These are phyloP conservation scores for Triticum timopheevii DNA, from an alignment of 176 grass and related monocot genomes.

Conservation along the genomic window DNA sequence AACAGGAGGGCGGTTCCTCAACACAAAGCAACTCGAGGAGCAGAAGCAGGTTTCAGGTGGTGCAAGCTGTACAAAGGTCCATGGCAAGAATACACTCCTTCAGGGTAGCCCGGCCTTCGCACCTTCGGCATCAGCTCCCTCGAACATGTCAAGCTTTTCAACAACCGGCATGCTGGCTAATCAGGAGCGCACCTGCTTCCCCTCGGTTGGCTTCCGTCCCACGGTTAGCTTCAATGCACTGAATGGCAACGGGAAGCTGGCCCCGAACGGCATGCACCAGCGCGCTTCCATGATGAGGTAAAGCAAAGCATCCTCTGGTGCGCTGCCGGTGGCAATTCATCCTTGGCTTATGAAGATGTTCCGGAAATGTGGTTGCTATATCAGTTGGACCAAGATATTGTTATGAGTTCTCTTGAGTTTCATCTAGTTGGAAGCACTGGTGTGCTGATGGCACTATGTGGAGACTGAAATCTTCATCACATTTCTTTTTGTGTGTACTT, in stretches of 20 bases:
- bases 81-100: conserved; percentile 21
- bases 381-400: conserved; percentile 30
- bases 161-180: conserved; percentile 28
- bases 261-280: conserved; percentile 25
- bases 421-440: conserved; percentile 18
- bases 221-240: neutral
- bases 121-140: conserved; percentile 32
- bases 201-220: conserved; percentile 37
- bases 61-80: conserved; percentile 31
- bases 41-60: conserved; percentile 34
- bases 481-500: conserved; percentile 10
- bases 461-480: neutral
- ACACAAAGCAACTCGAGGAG: conserved; percentile 68
- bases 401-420: neutral
- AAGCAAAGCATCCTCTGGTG: conserved; percentile 35
- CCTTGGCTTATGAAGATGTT: conserved; percentile 85
- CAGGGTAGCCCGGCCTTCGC: neutral
- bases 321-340: conserved; percentile 86
- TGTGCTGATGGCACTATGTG: conserved; percentile 3
- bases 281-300: conserved; percentile 40
- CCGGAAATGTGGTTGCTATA: conserved; percentile 30
- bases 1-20: conserved; percentile 91
- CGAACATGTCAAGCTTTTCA: conserved; percentile 32
- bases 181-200: conserved; percentile 43
- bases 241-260: conserved; percentile 35